phyloP scores from a whole-genome alignment of 176 grass and related monocot species.

The Calamus simplicifolius region DNA sequence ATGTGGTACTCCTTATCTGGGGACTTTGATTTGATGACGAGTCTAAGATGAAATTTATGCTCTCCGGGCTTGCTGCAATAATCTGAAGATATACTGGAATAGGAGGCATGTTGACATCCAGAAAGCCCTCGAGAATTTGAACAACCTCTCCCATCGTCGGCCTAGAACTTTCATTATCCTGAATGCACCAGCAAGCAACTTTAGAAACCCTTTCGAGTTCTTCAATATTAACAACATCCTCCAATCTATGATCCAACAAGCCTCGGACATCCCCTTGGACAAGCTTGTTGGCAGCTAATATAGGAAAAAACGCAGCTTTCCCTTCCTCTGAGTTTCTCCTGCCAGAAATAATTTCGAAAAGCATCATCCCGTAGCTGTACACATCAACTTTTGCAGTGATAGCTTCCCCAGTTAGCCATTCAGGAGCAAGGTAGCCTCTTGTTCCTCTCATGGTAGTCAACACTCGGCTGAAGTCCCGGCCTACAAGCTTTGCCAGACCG shows the following conservation, averaged over 20 bases:
- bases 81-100: slow-evolving; percentile 5
- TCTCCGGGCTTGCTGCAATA: not conserved
- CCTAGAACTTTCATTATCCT: not conserved
- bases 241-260: slow-evolving; percentile 1
- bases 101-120: slow-evolving; percentile 13
- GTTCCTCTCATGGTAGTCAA: slow-evolving; percentile 19
- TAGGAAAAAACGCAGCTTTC: not conserved
- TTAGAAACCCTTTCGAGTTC: slow-evolving; percentile 8
- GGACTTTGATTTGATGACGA: not conserved
- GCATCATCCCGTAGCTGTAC: slow-evolving; percentile 17
- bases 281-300: not conserved
- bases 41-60: slow-evolving; percentile 4
- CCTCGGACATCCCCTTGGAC: not conserved
- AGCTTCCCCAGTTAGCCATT: slow-evolving; percentile 4
- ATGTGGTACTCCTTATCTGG: too few relatives aligned
- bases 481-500: slow-evolving; percentile 16
- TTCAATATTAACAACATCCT: not conserved
- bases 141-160: slow-evolving; percentile 10
- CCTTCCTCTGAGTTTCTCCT: slow-evolving; percentile 12
- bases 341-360: slow-evolving; percentile 9
- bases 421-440: slow-evolving; percentile 12
- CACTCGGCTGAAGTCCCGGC: slow-evolving; percentile 19
- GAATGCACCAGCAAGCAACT: slow-evolving; percentile 14
- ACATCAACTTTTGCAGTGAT: slow-evolving; percentile 18
- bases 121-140: slow-evolving; percentile 11